Evolutionary conservation across 2,329 filamentous ascomycete genomes (phyloP).

Genomic region (Zopfia rhizophila): DNA sequence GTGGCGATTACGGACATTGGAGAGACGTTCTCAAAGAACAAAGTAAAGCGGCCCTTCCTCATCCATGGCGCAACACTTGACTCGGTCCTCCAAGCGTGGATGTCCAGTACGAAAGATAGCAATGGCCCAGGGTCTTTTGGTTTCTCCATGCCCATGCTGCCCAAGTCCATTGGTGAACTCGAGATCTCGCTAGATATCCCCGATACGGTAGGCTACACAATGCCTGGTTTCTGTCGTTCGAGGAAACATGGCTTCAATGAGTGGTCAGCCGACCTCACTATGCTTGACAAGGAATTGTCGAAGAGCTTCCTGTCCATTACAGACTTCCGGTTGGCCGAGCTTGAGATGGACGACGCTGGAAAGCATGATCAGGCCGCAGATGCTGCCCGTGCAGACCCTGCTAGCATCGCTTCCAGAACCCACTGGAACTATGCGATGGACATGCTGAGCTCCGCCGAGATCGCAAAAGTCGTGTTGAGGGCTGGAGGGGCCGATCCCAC

Average conservation of each 20-base stretch:
- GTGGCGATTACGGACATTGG: not conserved
- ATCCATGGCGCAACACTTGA: conserved; percentile 4
- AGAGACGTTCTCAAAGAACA: not conserved
- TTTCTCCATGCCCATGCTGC: conserved; percentile 1
- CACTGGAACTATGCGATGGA: too few species aligned
- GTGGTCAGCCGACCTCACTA: not conserved
- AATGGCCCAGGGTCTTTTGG: not conserved
- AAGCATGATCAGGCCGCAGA: too few species aligned
- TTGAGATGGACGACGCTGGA: not conserved
- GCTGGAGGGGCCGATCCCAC: too few species aligned
- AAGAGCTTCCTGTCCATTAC: not conserved
- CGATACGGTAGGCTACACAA: not conserved
- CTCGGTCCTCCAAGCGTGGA: conserved; percentile 8
- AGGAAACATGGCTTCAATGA: conserved; percentile 6
- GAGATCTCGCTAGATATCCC: conserved; percentile 1
- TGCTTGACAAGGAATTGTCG: conserved; percentile 1
- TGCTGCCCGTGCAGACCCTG: too few species aligned
- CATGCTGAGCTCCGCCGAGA: too few species aligned
- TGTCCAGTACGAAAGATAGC: not conserved
- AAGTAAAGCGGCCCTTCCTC: conserved; percentile 1
- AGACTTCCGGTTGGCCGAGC: not conserved
- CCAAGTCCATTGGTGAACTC: conserved; percentile 8
- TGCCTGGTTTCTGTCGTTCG: not conserved
- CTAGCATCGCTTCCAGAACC: too few species aligned
- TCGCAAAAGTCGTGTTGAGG: too few species aligned